Conservation (phyloP, 163 green algal species). For the Coccomyxa subellipsoidea region DNA sequence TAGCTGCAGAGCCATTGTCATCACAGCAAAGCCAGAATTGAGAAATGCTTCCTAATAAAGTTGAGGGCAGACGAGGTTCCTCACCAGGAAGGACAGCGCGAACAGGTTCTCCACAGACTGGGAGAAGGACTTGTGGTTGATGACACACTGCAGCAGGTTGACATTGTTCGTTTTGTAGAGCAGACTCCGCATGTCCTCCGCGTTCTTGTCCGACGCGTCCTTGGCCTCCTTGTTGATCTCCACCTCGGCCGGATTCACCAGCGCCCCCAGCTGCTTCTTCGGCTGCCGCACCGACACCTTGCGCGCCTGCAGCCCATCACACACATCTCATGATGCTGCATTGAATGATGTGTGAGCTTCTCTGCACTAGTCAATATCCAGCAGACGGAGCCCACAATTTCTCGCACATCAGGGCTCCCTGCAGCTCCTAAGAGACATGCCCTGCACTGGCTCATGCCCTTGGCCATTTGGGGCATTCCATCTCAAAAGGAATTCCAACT, state of each 20-base stretch:
- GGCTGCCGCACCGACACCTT: constrained; percentile 2
- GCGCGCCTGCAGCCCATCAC: not conserved
- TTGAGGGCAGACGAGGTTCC: constrained; percentile 10
- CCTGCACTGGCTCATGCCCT: too few relatives aligned
- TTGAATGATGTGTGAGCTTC: too few relatives aligned
- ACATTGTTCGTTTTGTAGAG: not conserved
- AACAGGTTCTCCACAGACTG: constrained; percentile 90
- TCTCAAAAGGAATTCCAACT: too few relatives aligned
- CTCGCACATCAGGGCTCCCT: too few relatives aligned
- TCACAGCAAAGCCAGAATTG: not conserved
- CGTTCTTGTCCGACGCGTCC: constrained; percentile 54
- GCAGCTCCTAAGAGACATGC: too few relatives aligned
- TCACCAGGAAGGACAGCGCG: constrained; percentile 79
- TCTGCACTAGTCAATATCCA: too few relatives aligned
- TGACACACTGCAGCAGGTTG: constrained; percentile 54
- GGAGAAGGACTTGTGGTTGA: constrained; percentile 70
- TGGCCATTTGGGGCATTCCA: too few relatives aligned
- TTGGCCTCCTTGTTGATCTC: not conserved
- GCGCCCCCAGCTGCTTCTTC: not conserved
- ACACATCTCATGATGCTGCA: too few relatives aligned
- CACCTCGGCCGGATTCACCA: not conserved
- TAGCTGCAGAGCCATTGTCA: constrained; percentile 1
- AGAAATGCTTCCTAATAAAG: too few relatives aligned
- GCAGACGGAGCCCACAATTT: too few relatives aligned
- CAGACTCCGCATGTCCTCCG: constrained; percentile 49